Evolutionary conservation across 768 basidiomycete species (phyloP), one percentile per base, ranked within the genome.

Genomic region (Podaxis rugospora): DNA sequence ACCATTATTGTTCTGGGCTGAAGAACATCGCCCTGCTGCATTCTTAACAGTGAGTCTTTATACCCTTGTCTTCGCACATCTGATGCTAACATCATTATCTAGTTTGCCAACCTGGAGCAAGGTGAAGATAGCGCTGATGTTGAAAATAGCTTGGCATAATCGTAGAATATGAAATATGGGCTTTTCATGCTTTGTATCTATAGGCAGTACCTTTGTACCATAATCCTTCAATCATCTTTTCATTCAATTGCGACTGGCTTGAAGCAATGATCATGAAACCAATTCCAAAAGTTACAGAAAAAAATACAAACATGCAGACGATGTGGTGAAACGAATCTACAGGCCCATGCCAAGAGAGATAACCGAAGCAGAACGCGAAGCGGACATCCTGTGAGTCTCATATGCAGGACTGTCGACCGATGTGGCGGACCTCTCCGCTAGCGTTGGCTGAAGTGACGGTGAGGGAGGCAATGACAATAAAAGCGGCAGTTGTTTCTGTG

Each of bases 81-180:
- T 27, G 47, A 50, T 36, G 56, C 58, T 53, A 10, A 62, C 63
- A 55, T 55, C 11, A 32, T 59, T 54, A 67, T 64, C 13, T 68
- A 94, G 89, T 98, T 98, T 67, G 93, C 95, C 28, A 92, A 83
- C 69, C 78, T 98, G 66, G 95, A 96, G 69, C 85, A 85, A 64
- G 92, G 90, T 5, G 95, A 97, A 53, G 94, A 96, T 69, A 92
- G 90, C 58, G 95, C 95, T 25, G 95, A 98, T 72, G 92, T 97
- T 7, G 95, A 98, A 77, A 94, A 98, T 72, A 90, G 87, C 73
- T 91, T 98, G 75, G 90, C 90, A 63, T 97, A 80, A 83, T 70
- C 60, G 53, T 57, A 42, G 49, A 49, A 16, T 27, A 32, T 32
- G 28, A 32, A 32, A 32, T 36, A 51, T 36, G 57, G 55, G 18